Evolutionary conservation across 164 flowering plant species (phyloP), one percentile per base, ranked within the genome.

Genomic region (Magnolia changhungtana): DNA sequence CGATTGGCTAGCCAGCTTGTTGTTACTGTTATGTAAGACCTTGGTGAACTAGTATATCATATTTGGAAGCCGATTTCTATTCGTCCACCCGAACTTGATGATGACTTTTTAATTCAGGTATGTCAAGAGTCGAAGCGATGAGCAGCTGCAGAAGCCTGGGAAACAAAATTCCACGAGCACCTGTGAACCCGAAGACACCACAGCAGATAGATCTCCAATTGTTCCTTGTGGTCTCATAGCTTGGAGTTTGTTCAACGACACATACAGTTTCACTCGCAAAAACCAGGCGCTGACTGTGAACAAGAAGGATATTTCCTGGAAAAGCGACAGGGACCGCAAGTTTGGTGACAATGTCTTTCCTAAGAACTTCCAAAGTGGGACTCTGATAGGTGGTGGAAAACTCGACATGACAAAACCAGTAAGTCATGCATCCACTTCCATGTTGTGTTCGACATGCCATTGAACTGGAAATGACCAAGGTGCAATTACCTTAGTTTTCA

Each of bases 151-250:
- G 75, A 24, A 67, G 64, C 45, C 19, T 0, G 67, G 63, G 1
- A 67, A 81, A 8, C 87, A 50, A n/a, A 74, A 63, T 78, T 78
- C 83, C 0, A 82, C 85, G 18, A 67, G 74, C 29, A 63, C 73
- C 63, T 93, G 98, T 76, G 80, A 87, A 23, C 98, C 99, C 27
- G 95, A 96, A 83, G 90, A 75, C 10, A 68, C 3, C 1, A 1
- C 66, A 19, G 29, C 50, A 3, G 77, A 80, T 74, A 85, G 84
- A 1, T 16, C 24, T n/a, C 81, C 95, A 2, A 91, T 91, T 79
- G 93, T 94, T 65, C 99, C 98, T 20, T 96, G 99, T 83, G 99
- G 99, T 82, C 95, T 96, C 64, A 90, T 96, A 71, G 95, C 94
- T 11, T 91, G 96, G 96, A 93, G 95, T 83, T 82, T 96, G 84